A percentile compares a stretch with the other conserved stretches of the same genome.
Conservation (phyloP, 2,329 filamentous ascomycete genomes). For the Xylariaceae sp. region DNA sequence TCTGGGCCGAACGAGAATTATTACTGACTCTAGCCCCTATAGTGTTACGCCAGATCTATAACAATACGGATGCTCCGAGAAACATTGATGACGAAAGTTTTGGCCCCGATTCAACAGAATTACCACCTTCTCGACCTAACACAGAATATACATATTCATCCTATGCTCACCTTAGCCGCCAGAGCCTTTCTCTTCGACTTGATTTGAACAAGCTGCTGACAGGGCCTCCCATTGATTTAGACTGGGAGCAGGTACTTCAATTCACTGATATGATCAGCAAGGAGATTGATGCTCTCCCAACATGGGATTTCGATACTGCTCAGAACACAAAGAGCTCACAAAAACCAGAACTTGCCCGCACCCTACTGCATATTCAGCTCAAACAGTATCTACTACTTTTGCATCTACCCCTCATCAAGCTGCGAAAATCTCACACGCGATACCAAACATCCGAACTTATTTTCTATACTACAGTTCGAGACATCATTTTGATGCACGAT, state of each 20-base stretch:
- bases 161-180: slow-evolving; percentile 55
- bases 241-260: slow-evolving; percentile 59
- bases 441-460: slow-evolving; percentile 61
- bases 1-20: too few species aligned
- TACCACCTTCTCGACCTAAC: slow-evolving; percentile 49
- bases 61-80: slow-evolving; percentile 51
- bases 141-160: slow-evolving; percentile 56
- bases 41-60: slow-evolving; percentile 53
- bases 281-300: slow-evolving; percentile 56
- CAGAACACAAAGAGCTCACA: slow-evolving; percentile 40
- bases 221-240: slow-evolving; percentile 50
- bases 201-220: slow-evolving; percentile 55
- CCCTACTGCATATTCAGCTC: slow-evolving; percentile 57
- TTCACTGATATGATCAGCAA: slow-evolving; percentile 59
- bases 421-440: slow-evolving; percentile 56
- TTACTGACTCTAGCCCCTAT: too few species aligned
- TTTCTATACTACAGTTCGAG: slow-evolving; percentile 59
- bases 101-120: slow-evolving; percentile 46
- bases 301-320: slow-evolving; percentile 46
- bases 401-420: slow-evolving; percentile 57
- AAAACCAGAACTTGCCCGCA: slow-evolving; percentile 56
- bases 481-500: slow-evolving; percentile 59
- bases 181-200: slow-evolving; percentile 52
- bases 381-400: slow-evolving; percentile 59
- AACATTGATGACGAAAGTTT: slow-evolving; percentile 58